Base-by-base conservation (phyloP, 2,329 filamentous ascomycete genomes). In the Ampelomyces quisqualis region DNA sequence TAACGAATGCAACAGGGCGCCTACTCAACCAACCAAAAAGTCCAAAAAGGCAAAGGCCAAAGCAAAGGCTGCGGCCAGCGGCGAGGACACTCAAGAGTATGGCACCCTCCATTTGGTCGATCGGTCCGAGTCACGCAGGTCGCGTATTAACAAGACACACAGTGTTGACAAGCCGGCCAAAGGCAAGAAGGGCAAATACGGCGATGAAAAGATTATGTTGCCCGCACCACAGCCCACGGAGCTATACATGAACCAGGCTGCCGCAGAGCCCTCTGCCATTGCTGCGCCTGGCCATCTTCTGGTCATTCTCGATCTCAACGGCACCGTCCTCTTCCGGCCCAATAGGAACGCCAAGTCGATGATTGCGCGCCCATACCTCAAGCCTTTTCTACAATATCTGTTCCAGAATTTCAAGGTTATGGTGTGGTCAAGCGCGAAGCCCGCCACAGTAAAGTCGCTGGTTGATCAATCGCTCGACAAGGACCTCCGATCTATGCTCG, bases 301-400 rank as follows among this genome's bases (percentile, higher is more conserved):
- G 15, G 75, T 98, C 35, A 80, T 97, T 32, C 80, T 97, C 47
- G 93, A 98, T 69, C 79, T 98, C 24, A 98, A 97, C 67, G 93
- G 93, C 48, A 96, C 91, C 0, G 77, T 98, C 1, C 78, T 97
- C 23, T 77, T 80, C 70, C 85, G 93, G 4, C 84, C 82, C 7
- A 74, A 73, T n/a, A 51, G 40, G 6, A 51, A 55, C 17, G 52
- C 57, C 3, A 76, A 73, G 7, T 64, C 67, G 28, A 87, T 90
- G 62, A 70, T 82, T 29, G 70, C 77, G 50, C 85, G 93, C 1
- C 87, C 87, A 0, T 76, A 83, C 49, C 77, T 93, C 1, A 57
- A 72, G 2, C 53, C 71, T 0, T 96, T 98, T 66, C 71, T 97
- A 3, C 60, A 76, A 19, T 88, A 90, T 65, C 79, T 90, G 52